Conservation (phyloP, 495 filamentous ascomycete species). For the Chlorociboria aeruginascens region DNA sequence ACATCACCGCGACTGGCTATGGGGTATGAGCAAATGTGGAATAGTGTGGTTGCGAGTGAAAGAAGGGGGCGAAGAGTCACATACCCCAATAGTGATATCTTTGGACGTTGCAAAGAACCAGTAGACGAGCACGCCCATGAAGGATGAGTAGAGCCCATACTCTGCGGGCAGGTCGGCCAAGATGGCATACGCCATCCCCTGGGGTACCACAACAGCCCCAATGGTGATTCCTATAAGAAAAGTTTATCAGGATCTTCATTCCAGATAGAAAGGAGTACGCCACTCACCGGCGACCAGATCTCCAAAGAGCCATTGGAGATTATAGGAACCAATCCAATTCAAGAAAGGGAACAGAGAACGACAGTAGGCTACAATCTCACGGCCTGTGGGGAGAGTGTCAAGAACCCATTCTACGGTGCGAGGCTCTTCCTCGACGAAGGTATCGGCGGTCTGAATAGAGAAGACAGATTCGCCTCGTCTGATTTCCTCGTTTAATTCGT, state of each 20-base stretch:
- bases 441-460: conserved; percentile 63
- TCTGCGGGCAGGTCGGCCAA: conserved; percentile 67
- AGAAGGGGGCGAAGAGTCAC: conserved; percentile 21
- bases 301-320: conserved; percentile 75
- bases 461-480: conserved; percentile 67
- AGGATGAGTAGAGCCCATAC: conserved; percentile 91
- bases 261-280: not conserved
- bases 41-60: not conserved
- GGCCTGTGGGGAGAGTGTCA: conserved; percentile 43
- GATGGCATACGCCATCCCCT: conserved; percentile 93
- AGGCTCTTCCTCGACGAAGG: conserved; percentile 77
- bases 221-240: conserved; percentile 69
- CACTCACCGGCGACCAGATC: conserved; percentile 79
- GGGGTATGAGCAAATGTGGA: not conserved
- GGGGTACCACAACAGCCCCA: conserved; percentile 88
- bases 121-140: conserved; percentile 92
- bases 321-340: conserved; percentile 81
- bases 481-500: conserved; percentile 36
- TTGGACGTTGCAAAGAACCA: conserved; percentile 99
- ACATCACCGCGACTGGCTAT: conserved; percentile 92
- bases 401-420: conserved; percentile 59
- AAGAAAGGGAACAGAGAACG: conserved; percentile 73
- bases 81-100: conserved; percentile 96
- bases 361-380: conserved; percentile 45
- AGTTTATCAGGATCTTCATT: not conserved